Conservation (phyloP, 2,329 filamentous ascomycete species). For the Gaeumannomyces sp. region DNA sequence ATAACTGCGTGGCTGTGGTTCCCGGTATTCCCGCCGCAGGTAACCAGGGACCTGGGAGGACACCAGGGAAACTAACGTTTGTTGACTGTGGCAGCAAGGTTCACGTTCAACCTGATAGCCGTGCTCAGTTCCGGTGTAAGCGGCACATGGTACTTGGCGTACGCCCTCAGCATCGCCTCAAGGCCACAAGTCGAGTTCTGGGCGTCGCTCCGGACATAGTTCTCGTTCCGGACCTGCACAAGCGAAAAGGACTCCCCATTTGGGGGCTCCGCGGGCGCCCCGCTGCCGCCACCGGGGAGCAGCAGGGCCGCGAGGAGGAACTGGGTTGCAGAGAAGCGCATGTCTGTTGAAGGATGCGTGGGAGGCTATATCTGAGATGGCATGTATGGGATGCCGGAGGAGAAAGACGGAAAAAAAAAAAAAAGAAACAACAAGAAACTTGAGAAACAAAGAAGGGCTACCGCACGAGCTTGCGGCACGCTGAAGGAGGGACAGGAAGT, state of each 20-base stretch:
- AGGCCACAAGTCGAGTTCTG: conserved; percentile 1
- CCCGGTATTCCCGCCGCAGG: too few relatives aligned
- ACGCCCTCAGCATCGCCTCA: conserved; percentile 18
- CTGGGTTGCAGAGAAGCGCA: too few relatives aligned
- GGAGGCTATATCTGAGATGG: too few relatives aligned
- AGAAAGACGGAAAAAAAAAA: too few relatives aligned
- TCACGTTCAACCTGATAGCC: conserved; percentile 16
- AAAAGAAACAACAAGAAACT: not conserved
- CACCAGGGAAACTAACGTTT: not conserved
- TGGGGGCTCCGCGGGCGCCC: not conserved
- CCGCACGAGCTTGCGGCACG: not conserved
- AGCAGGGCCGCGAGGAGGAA: not conserved
- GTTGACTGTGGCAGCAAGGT: not conserved
- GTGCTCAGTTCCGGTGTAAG: conserved; percentile 21
- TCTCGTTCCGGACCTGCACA: conserved; percentile 5
- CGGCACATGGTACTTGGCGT: conserved; percentile 27
- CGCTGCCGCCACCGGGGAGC: not conserved
- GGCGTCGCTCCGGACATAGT: not conserved
- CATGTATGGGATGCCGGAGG: too few relatives aligned
- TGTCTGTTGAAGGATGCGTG: too few relatives aligned
- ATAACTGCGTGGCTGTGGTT: not conserved
- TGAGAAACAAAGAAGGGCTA: not conserved
- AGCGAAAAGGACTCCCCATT: conserved; percentile 1
- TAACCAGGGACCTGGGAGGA: too few relatives aligned
- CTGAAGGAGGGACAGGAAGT: too few relatives aligned